Evolutionary conservation across 169 alveolate genomes (phyloP), one percentile per base, ranked within the genome.

Genomic region (Plasmodium cynomolgi): DNA sequence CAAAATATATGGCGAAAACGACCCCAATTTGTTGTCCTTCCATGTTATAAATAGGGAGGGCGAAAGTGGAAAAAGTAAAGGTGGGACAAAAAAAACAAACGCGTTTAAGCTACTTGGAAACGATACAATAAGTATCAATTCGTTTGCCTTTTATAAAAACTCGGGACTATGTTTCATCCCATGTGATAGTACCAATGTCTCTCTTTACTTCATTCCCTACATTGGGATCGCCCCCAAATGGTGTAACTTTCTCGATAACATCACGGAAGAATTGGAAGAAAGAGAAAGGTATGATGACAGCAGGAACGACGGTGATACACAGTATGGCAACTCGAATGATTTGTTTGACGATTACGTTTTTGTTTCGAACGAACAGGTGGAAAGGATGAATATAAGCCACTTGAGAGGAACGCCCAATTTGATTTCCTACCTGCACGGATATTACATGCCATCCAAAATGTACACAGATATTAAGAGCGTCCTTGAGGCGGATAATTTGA

Each of bases 161-260:
- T 96, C 98, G 8, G 99, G 99, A 13, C 77, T 99, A 90, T 95
- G 99, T 80, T 97, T 98, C 93, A 97, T 97, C 9, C 99, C 99
- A 1, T 97, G 98, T 39, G 99, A 99, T 95, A 96, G 97, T 75
- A 97, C 98, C 39, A 97, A 98, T 93, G 96, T 99, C 1, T 99
- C 99, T 47, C 96, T 98, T 23, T 98, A 97, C 95, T 99, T 98
- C 93, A 95, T 98, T 7, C 99, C 99, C 15, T 93, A 95, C 83
- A 93, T 99, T 44, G 99, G 99, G 1, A 97, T 98, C 9, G 99
- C 99, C 13, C 99, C 99, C 68, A 97, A 94, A 31, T 99, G 99
- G 99, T 98, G 99, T 72, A 96, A 99, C 56, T 99, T 98, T 97
- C 93, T 99, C 73, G 99, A 99, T 88, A 98, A 97, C 90, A 96